Percentiles rank a stretch among this genome's conserved stretches.
Conservation (phyloP, 331 rosid genomes). For the Acacia pycnantha region DNA sequence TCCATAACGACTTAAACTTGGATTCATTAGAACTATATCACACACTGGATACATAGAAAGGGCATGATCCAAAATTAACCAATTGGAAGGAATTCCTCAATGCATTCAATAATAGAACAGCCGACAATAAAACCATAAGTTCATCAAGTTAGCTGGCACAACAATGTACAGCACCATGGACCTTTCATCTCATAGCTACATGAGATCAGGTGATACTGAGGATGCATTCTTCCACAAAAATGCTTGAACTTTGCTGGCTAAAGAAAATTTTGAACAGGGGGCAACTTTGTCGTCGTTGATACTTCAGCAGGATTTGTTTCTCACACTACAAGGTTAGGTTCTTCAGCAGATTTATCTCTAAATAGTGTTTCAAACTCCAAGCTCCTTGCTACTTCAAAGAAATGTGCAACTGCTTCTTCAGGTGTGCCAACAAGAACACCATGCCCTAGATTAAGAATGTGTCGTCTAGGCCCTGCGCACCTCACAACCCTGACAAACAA, state of each 20-base stretch:
- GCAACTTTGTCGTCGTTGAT: neutral
- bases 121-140: neutral
- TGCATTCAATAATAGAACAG: neutral
- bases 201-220: neutral
- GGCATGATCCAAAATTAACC: neutral
- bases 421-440: constrained; percentile 97
- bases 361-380: constrained; percentile 62
- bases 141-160: neutral
- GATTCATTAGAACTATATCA: neutral
- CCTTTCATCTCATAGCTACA: neutral
- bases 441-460: constrained; percentile 94
- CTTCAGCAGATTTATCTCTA: constrained; percentile 44
- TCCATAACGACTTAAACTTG: neutral
- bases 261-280: constrained; percentile 16
- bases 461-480: constrained; percentile 84
- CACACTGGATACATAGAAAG: neutral
- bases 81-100: neutral
- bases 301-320: neutral
- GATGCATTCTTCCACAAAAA: neutral
- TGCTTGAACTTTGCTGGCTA: neutral
- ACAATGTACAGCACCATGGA: neutral
- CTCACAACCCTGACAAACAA: constrained; percentile 76
- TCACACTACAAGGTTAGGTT: constrained; percentile 37
- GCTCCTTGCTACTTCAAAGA: constrained; percentile 91
- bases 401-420: constrained; percentile 95